Evolutionary conservation across 805 yeast genomes (phyloP), one percentile per base, ranked within the genome.

Genomic region (Saccharomycopsis capsularis): DNA sequence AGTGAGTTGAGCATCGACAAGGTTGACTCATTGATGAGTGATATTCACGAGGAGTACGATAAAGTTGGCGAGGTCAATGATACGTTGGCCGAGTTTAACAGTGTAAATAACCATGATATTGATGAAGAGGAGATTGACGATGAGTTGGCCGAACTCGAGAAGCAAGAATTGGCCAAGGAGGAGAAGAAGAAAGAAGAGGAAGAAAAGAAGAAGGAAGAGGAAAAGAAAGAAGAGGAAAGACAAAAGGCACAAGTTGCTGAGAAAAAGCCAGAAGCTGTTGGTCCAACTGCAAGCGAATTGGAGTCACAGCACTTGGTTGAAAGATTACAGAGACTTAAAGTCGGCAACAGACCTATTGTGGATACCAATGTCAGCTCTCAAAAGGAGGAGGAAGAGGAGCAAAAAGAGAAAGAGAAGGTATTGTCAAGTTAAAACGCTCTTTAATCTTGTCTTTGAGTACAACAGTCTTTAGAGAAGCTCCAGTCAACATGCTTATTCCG

Each of bases 41-140:
- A 51, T 30, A 40, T 53, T 9, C 40, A 42, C 16, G 54, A 42
- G 4, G 46, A 51, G 25, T 19, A 23, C 34, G 32, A 15, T 19
- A 44, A 48, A 34, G 46, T 54, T 23, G 30, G 46, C n/a, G 45
- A 45, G 13, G 34, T 53, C 19, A 50, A 47, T 32, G 46, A 48
- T 15, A 44, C 40, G 9, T 44, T 50, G 40, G 15, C 45, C 6
- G 37, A 39, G 25, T 46, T 50, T 25, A 46, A 47, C 39, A 40
- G 34, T 21, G 24, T 5, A 2, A 43, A 56, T 21, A 61, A 61
- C 41, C 61, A 54, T 5, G 56, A 56, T 39, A 55, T 52, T 19
- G 56, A 57, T 3, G 63, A 61, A 22, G 52, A 48, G 25, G 62
- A 56, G 36, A 55, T 54, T n/a, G 60, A 55, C 24, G 53, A 54